Evolutionary conservation across 306 rosid genomes (phyloP), one percentile per base, ranked within the genome.

Genomic region (Echinosophora koreensis): DNA sequence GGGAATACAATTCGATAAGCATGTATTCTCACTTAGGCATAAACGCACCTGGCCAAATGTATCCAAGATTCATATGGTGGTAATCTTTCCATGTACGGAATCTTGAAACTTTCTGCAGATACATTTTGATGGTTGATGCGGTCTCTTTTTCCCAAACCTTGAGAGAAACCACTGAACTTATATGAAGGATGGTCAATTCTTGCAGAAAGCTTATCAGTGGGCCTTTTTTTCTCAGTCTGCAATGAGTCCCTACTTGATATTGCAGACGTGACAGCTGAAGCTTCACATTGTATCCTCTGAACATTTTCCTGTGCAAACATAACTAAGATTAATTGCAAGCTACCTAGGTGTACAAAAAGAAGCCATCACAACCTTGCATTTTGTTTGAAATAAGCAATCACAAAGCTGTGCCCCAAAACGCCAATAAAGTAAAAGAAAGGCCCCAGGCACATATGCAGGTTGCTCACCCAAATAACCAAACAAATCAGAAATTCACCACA

Each of bases 41-140:
- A 69, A 49, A 54, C 69, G 5, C 52, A 93, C 98, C 95, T 92
- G 62, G 87, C 78, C 88, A 94, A 75, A 83, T 84, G 88, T 47
- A 85, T 91, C 97, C 97, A 92, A 10, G 87, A 83, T 52, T 90
- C 85, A 84, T 84, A 89, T 63, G 87, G 84, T 10, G 96, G 93
- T 66, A 92, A 28, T 79, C 58, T 92, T 42, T 87, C 79, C 47
- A 79, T 46, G 46, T 12, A 12, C 38, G 91, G 89, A 54, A 94
- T 86, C 80, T 71, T 87, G 71, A 71, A 61, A 72, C 81, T 82
- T 58, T 77, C 37, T 59, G 71, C 38, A 17, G 39, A 50, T 41
- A 61, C 77, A 18, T 88, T 88, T 4, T 59, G 82, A 60, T 65
- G 56, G 62, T 76, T 80, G 35, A 5, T 13, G 16, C 34, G 69